Percentiles rank a stretch among this genome's conserved stretches.
Evolutionary conservation across 192 early-diverging fungal species (phyloP).

Genomic region (Podila verticillata): DNA sequence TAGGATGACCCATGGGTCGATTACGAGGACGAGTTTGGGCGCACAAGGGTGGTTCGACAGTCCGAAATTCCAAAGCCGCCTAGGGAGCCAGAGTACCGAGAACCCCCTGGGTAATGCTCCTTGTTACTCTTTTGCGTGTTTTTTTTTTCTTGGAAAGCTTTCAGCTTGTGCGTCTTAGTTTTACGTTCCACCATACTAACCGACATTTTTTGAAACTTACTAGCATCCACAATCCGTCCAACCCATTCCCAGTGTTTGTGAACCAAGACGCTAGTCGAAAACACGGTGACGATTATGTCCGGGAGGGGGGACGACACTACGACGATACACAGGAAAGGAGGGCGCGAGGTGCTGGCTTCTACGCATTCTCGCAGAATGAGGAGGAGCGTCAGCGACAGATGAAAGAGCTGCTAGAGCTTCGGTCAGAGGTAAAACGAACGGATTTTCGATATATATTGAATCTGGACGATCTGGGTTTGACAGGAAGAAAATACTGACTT

Average conservation of each 20-base stretch:
- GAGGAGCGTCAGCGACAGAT: conserved; percentile 68
- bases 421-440: conserved; percentile 53
- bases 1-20: conserved; percentile 80
- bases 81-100: conserved; percentile 6
- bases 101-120: conserved; percentile 10
- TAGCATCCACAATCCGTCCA: conserved; percentile 24
- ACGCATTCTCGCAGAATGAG: conserved; percentile 73
- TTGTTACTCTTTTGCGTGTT: too few relatives aligned
- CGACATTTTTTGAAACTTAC: not conserved
- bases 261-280: conserved; percentile 18
- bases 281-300: not conserved
- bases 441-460: not conserved
- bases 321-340: conserved; percentile 64
- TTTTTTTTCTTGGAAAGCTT: not conserved
- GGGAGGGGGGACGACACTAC: conserved; percentile 51
- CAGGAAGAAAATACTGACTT: not conserved
- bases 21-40: conserved; percentile 79
- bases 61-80: conserved; percentile 56
- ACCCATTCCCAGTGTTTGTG: conserved; percentile 35
- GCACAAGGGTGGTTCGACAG: conserved; percentile 68
- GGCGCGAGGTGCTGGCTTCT: conserved; percentile 75
- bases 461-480: not conserved
- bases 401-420: conserved; percentile 63
- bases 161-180: not conserved
- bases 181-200: not conserved